Evolutionary conservation across 495 filamentous ascomycete species (phyloP), one percentile per base, ranked within the genome.

Genomic region (Penicillium coprophilum): DNA sequence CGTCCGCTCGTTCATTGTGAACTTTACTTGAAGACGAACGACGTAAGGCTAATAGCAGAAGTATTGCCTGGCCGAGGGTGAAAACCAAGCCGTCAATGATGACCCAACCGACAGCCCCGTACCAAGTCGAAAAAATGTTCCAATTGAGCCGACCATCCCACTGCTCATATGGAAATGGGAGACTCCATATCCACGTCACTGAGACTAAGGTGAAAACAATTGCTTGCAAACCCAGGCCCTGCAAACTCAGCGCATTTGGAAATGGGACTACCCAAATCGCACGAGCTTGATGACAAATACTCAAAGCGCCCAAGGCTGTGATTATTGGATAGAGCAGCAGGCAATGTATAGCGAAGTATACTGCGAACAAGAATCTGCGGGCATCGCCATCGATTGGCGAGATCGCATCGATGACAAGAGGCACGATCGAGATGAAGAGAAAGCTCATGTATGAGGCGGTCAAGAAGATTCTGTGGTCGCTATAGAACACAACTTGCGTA

Each of bases 181-280:
- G 45, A 47, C 45, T 30, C 9, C 7, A 47, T 47, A 47, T 47
- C 45, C 45, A 47, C 17, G 10, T n/a, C 45, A 31, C 23, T 8
- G 45, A 27, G 24, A 47, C 12, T 15, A 47, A 12, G 24, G 3
- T 47, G 45, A 47, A 47, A 9, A 47, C 21, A n/a, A 47, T 7
- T 5, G 45, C 3, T 13, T 47, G 45, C 23, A 28, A 0, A 28
- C 24, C 45, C 45, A 47, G 23, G 0, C 45, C 45, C 21, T 47
- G 45, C n/a, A 47, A 13, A n/a, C 24, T 47, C 2, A 47, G 45
- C 5, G 45, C 23, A 27, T 47, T 27, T 24, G 45, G 12, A 17
- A 47, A 47, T 19, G 45, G 24, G 12, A 47, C 24, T 0, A 13
- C 24, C 11, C 30, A 4, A 17, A 31, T 47, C 12, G 30, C 13